A percentile compares a stretch with the other conserved stretches of the same genome.
Conservation (phyloP, 2,329 filamentous ascomycete species). For the Aspergillus jensenii region DNA sequence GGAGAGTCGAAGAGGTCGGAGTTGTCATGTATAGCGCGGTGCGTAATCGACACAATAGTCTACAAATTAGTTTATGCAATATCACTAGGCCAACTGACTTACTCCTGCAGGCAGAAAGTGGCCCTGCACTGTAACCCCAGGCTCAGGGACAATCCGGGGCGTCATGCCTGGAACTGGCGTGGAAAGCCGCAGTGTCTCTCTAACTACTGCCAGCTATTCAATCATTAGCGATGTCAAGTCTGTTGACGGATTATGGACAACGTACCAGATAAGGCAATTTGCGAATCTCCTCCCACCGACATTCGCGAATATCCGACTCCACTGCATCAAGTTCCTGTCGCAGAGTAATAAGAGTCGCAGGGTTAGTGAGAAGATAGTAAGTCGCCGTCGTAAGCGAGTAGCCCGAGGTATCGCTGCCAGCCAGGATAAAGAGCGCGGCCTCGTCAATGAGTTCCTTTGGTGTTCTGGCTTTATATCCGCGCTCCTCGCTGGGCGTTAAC, state of each 20-base stretch:
- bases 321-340: background rate
- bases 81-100: no score
- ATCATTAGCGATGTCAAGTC: no score
- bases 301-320: background rate
- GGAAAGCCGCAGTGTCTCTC: slow-evolving; percentile 52
- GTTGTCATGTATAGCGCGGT: background rate
- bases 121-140: background rate
- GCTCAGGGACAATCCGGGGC: background rate
- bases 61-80: no score
- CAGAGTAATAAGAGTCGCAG: background rate
- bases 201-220: slow-evolving; percentile 42
- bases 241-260: no score
- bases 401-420: slow-evolving; percentile 55
- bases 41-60: background rate
- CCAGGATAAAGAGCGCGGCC: slow-evolving; percentile 19
- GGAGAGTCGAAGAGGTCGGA: background rate
- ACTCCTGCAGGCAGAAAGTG: background rate
- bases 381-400: slow-evolving; percentile 54
- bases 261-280: background rate
- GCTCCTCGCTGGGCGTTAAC: background rate
- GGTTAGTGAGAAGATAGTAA: slow-evolving; percentile 20
- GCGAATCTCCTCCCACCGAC: background rate
- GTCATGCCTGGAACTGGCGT: slow-evolving; percentile 49
- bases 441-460: background rate
- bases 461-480: background rate